Conservation (phyloP, 306 rosid species). For the Cucurbita moschata region DNA sequence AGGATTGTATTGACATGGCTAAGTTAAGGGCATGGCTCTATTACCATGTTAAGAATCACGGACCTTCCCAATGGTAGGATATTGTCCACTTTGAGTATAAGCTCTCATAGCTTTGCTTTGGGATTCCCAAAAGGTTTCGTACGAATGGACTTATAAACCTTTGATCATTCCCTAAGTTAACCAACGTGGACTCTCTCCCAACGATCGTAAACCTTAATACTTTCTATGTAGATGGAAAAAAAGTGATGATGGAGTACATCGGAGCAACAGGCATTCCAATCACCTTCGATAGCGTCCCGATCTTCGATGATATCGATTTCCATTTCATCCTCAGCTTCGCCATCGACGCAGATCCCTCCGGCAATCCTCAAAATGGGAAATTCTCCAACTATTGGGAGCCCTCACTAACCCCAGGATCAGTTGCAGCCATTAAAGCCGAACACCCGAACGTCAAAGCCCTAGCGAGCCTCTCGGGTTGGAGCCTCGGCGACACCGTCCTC, state of each 20-base stretch:
- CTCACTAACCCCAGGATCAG: conserved; percentile 24
- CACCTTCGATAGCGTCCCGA: conserved; percentile 20
- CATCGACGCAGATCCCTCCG: conserved; percentile 26
- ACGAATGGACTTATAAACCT: too few relatives aligned
- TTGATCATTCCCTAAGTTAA: too few relatives aligned
- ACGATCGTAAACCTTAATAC: too few relatives aligned
- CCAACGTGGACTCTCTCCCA: too few relatives aligned
- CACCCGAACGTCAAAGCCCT: conserved; percentile 28
- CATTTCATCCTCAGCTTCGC: conserved; percentile 42
- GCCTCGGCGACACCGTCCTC: conserved; percentile 16
- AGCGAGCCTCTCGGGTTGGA: conserved; percentile 50
- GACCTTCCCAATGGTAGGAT: too few relatives aligned
- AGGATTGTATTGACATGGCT: too few relatives aligned
- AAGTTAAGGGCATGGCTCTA: too few relatives aligned
- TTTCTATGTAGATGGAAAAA: conserved; percentile 23
- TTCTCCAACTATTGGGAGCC: conserved; percentile 33
- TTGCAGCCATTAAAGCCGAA: conserved; percentile 20
- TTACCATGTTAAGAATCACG: too few relatives aligned
- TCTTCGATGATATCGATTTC: conserved; percentile 23
- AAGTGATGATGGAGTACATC: conserved; percentile 53
- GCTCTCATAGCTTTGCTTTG: too few relatives aligned
- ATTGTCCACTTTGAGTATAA: too few relatives aligned
- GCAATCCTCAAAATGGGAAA: conserved; percentile 26
- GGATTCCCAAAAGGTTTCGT: too few relatives aligned
- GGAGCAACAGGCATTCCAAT: conserved; percentile 37